Percentiles rank a stretch among this genome's conserved stretches.
Conservation (phyloP, 73 alveolate species). For the Urostyla sp. region DNA sequence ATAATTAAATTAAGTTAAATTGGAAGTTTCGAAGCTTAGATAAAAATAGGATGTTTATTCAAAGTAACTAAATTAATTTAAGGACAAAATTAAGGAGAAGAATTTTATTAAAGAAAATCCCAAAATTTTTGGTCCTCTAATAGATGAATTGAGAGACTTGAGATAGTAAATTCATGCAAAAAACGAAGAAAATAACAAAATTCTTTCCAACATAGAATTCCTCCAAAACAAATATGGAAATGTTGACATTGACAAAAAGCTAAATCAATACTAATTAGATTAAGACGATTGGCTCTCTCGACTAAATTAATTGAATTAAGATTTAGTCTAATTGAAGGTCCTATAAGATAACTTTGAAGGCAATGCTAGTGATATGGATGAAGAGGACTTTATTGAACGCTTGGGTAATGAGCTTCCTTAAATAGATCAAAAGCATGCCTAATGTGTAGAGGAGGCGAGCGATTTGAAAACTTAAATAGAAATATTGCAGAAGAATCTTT, state of each 20-base stretch:
- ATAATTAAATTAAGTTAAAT: background rate
- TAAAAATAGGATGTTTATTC: background rate
- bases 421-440: background rate
- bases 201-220: background rate
- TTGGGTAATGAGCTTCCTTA: conserved; percentile 51
- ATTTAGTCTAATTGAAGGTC: background rate
- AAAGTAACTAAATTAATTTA: background rate
- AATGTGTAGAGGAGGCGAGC: background rate
- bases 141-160: conserved; percentile 17
- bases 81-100: conserved; percentile 16
- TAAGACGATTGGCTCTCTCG: background rate
- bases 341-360: conserved; percentile 58
- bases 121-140: conserved; percentile 27
- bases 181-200: background rate
- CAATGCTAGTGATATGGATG: conserved; percentile 52
- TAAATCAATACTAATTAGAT: background rate
- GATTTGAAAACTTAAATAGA: conserved; percentile 10
- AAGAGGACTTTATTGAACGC: conserved; percentile 51
- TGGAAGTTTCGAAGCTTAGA: background rate
- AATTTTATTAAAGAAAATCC: conserved; percentile 27
- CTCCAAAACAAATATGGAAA: conserved; percentile 43
- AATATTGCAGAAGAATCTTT: conserved; percentile 2
- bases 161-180: background rate
- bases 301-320: background rate
- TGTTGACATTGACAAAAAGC: conserved; percentile 60